phyloP scores from a whole-genome alignment of 1,284 basidiomycete genomes.

The Flammula alnicola region DNA sequence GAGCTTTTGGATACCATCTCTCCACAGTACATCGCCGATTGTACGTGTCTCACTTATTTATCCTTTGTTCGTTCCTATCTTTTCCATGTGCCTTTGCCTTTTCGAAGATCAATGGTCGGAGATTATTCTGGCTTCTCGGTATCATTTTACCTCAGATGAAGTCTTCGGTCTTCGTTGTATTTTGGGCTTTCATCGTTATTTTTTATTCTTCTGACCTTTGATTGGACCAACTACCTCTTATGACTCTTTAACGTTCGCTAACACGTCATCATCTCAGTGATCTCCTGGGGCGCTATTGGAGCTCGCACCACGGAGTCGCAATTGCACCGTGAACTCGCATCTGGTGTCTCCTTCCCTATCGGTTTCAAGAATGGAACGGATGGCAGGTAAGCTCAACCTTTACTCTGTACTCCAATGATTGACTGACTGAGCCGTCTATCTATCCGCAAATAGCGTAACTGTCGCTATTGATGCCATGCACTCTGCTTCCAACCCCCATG shows the following conservation, averaged over 20 bases:
- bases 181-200: background rate
- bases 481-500: slow-evolving; percentile 89
- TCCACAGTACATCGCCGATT: slow-evolving; percentile 80
- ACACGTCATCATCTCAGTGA: slow-evolving; percentile 58
- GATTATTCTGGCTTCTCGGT: background rate
- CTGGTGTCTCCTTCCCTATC: slow-evolving; percentile 88
- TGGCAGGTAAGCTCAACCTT: slow-evolving; percentile 65
- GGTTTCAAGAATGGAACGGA: slow-evolving; percentile 99
- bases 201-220: too few species aligned
- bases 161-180: too few species aligned
- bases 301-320: slow-evolving; percentile 96
- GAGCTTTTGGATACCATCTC: slow-evolving; percentile 96
- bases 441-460: slow-evolving; percentile 45
- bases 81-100: too few species aligned
- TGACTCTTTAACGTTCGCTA: slow-evolving; percentile 9
- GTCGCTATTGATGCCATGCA: slow-evolving; percentile 97
- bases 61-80: background rate
- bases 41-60: slow-evolving; percentile 38
- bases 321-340: slow-evolving; percentile 90
- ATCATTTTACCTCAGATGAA: background rate
- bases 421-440: background rate
- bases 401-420: background rate
- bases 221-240: background rate
- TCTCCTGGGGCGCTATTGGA: slow-evolving; percentile 97
- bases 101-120: too few species aligned